Evolutionary conservation across 148 eudicot genomes (phyloP), one percentile per base, ranked within the genome.

Genomic region (Vaccinium corymbosum): DNA sequence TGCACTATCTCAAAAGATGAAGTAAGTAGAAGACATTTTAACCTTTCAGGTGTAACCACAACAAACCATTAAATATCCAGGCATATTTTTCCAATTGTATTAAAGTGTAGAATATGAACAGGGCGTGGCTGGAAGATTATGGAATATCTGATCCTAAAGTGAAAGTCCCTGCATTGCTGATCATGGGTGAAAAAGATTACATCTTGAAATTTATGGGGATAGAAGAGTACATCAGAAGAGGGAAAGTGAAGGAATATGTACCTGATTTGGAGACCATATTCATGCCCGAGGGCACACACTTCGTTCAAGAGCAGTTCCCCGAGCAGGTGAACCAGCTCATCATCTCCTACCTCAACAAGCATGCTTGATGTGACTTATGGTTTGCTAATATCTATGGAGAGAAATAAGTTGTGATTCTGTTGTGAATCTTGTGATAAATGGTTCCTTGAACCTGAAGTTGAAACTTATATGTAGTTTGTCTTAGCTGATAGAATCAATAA

Each of bases 221-320:
- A 53, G 91, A 38, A 42, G 86, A 84, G 19, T 85, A 82, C 87
- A 84, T 87, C 74, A 56, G 81, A 62, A 86, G 82, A 70, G 91
- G 84, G 77, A 80, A 66, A 49, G 81, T 87, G 27, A 87, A 83
- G 78, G 53, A 78, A 2, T 78, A 57, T 62, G 91, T 89, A 59
- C 88, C 91, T 53, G 81, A 87, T 53, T 87, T 87, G 81, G 88
- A 87, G 55, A 78, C 52, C 55, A 82, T 51, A 9, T 84, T 38
- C 72, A 42, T 85, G 85, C 85, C 88, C 3, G 88, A 89, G 59
- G 91, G 91, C 77, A 85, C 59, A n/a, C 91, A 87, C 74, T 89
- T 89, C 25, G 85, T 89, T 12, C 91, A 87, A 81, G 89, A 89
- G 73, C 89, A 89, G 82, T 52, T 87, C 17, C 91, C 91, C 1